These are phyloP conservation scores for Labyrinthula sp. DNA, from an alignment of 352 stramenopile species.

Conservation along the genomic window DNA sequence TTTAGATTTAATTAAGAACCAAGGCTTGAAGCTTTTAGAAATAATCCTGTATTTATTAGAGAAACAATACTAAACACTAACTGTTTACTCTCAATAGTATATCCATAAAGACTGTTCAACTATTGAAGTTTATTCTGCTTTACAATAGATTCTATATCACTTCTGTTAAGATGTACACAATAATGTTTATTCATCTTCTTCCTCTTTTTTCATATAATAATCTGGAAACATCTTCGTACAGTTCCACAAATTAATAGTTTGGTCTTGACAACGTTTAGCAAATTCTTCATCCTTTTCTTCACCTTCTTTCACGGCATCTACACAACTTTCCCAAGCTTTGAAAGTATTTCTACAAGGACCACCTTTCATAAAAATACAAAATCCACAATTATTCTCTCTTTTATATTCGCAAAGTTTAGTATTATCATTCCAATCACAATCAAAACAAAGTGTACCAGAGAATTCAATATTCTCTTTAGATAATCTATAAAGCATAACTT, in stretches of 20 bases:
- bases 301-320: slow-evolving; percentile 6
- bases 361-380: slow-evolving; percentile 29
- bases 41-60: too few species aligned
- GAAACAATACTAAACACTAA: too few species aligned
- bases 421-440: slow-evolving; percentile 9
- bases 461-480: slow-evolving; percentile 19
- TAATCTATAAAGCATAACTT: too few species aligned
- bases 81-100: too few species aligned
- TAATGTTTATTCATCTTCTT: slow-evolving; percentile 2
- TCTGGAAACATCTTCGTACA: slow-evolving; percentile 11
- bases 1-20: too few species aligned
- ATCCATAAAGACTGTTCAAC: too few species aligned
- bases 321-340: slow-evolving; percentile 24
- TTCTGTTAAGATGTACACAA: too few species aligned
- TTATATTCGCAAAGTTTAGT: slow-evolving; percentile 12
- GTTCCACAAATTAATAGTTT: slow-evolving; percentile 26
- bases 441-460: slow-evolving; percentile 18
- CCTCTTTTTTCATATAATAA: slow-evolving; percentile 13
- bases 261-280: slow-evolving; percentile 10
- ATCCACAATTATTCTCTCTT: slow-evolving; percentile 22
- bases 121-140: too few species aligned
- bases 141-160: too few species aligned
- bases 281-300: slow-evolving; percentile 21
- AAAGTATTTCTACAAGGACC: slow-evolving; percentile 17
- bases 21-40: too few species aligned